These are phyloP conservation scores for Tolypocladium album DNA, from an alignment of 2,329 filamentous ascomycete genomes.

Conservation along the genomic window DNA sequence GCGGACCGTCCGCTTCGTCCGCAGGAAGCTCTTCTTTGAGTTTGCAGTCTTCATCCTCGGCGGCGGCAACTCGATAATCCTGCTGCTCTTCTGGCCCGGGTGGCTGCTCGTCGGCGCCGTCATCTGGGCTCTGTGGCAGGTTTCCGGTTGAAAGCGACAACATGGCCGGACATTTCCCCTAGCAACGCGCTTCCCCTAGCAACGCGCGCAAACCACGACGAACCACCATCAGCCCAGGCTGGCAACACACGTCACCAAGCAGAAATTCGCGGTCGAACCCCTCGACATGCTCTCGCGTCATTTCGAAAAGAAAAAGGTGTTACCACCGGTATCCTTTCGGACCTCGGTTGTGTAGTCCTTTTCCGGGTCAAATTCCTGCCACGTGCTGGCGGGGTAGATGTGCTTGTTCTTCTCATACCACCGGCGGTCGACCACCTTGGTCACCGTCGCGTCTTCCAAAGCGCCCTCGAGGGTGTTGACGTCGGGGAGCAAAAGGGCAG, in stretches of 20 bases:
- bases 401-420: conserved; percentile 99
- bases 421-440: conserved; percentile 88
- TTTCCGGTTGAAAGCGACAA: conserved; percentile 20
- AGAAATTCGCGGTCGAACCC: not conserved
- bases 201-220: not conserved
- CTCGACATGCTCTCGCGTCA: conserved; percentile 10
- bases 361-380: conserved; percentile 89
- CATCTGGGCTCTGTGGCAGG: conserved; percentile 21
- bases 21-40: conserved; percentile 39
- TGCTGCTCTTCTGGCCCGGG: conserved; percentile 47
- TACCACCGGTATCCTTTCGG: conserved; percentile 76
- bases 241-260: not conserved
- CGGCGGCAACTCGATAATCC: conserved; percentile 33
- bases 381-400: conserved; percentile 91
- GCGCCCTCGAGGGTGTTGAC: conserved; percentile 60
- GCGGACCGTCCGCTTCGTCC: conserved; percentile 21
- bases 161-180: not conserved
- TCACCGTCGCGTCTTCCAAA: conserved; percentile 65
- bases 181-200: not conserved
- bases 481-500: conserved; percentile 28
- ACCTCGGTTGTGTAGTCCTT: conserved; percentile 72
- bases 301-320: conserved; percentile 76
- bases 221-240: not conserved
- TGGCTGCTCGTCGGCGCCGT: conserved; percentile 36
- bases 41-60: conserved; percentile 41